Evolutionary conservation across 768 basidiomycete genomes (phyloP).

Genomic region (Scleroderma citrinum): DNA sequence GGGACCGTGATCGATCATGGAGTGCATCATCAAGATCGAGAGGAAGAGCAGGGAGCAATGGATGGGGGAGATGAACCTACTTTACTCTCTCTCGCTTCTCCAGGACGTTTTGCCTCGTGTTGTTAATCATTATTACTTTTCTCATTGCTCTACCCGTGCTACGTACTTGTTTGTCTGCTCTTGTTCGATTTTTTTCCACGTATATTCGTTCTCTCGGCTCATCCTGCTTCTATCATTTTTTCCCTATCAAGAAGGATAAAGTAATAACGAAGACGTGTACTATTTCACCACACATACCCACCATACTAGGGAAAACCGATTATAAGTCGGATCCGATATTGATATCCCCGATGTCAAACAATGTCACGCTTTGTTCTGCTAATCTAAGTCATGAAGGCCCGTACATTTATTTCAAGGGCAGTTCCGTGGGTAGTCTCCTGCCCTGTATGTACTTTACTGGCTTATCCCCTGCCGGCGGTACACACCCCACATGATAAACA

Average conservation of each 20-base stretch:
- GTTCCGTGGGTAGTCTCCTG: too few species aligned
- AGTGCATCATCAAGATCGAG: conserved; percentile 20
- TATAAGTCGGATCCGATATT: too few species aligned
- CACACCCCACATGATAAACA: too few species aligned
- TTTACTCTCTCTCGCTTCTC: conserved; percentile 1
- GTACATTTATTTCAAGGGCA: too few species aligned
- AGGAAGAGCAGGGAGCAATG: conserved; percentile 31
- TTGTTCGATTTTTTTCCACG: neutral
- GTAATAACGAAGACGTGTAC: neutral
- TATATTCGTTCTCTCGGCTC: neutral
- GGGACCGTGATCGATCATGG: conserved; percentile 39
- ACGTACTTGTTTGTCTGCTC: neutral
- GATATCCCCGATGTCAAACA: too few species aligned
- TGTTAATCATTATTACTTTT: conserved; percentile 29
- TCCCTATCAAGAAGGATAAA: neutral
- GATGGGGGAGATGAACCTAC: conserved; percentile 28
- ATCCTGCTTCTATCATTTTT: neutral
- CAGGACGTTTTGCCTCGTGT: conserved; percentile 3
- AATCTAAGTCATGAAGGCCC: too few species aligned
- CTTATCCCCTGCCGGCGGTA: too few species aligned
- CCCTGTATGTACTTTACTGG: too few species aligned
- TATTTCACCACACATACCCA: neutral
- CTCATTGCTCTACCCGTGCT: conserved; percentile 1
- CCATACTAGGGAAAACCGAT: too few species aligned
- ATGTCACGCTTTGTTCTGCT: too few species aligned